Conservation (phyloP, 192 early-diverging fungal species). For the Coemansia sp. region DNA sequence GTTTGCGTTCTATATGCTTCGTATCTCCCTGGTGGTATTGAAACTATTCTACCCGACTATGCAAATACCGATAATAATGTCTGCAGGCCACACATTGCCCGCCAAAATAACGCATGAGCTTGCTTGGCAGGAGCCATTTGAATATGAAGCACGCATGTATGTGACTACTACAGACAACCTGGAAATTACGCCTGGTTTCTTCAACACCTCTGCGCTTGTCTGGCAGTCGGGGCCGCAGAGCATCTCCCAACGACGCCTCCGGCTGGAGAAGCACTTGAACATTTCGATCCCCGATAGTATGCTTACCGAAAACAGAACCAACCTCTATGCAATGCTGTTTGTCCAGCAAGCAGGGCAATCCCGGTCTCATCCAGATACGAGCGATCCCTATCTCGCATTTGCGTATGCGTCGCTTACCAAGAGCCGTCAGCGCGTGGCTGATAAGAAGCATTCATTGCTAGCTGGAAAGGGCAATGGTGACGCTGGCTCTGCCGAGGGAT, state of each 20-base stretch:
- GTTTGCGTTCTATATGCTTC: constrained; percentile 38
- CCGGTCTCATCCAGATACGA: constrained; percentile 14
- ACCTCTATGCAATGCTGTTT: constrained; percentile 43
- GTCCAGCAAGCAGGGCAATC: constrained; percentile 29
- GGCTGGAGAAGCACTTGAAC: constrained; percentile 13
- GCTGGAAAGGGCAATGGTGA: neutral
- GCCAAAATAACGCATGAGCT: constrained; percentile 17
- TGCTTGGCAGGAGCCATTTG: constrained; percentile 49
- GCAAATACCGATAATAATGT: constrained; percentile 43
- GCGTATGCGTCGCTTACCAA: constrained; percentile 29
- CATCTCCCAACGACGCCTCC: constrained; percentile 25
- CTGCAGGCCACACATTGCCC: constrained; percentile 6
- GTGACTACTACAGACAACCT: constrained; percentile 27
- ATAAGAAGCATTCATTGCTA: constrained; percentile 34
- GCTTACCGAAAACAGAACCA: constrained; percentile 23
- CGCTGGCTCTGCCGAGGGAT: neutral
- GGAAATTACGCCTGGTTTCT: constrained; percentile 13
- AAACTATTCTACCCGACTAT: constrained; percentile 46
- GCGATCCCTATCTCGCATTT: constrained; percentile 26
- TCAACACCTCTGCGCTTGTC: constrained; percentile 28
- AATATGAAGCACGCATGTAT: constrained; percentile 47
- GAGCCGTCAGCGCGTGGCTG: constrained; percentile 19
- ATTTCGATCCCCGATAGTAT: constrained; percentile 22
- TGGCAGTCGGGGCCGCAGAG: constrained; percentile 40
- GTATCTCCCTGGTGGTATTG: constrained; percentile 19